phyloP scores from a whole-genome alignment of 2,329 filamentous ascomycete species.

The Lasiodiplodia sp. region DNA sequence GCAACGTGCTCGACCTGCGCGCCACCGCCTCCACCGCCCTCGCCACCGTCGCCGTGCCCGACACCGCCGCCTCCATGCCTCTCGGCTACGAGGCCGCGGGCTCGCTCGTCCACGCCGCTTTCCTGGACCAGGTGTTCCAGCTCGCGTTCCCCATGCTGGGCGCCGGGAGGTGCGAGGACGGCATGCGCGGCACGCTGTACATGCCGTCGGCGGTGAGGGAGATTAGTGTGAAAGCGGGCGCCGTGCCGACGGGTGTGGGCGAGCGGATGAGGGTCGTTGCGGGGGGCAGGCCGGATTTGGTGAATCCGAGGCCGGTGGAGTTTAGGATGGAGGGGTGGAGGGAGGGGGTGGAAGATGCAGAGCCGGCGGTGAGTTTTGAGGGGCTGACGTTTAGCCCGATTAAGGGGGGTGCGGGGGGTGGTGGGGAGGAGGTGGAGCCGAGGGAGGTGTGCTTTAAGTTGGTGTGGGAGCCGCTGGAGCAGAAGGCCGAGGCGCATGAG shows the following conservation, averaged over 20 bases:
- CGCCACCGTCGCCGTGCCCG: slow-evolving; percentile 11
- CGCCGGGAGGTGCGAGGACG: not conserved
- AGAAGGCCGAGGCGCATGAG: not conserved
- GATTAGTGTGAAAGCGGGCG: not conserved
- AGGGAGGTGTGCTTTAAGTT: slow-evolving; percentile 25
- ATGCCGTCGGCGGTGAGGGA: slow-evolving; percentile 21
- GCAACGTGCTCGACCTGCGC: slow-evolving; percentile 11
- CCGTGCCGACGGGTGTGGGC: slow-evolving; percentile 1
- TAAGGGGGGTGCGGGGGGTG: not conserved
- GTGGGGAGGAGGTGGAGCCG: not conserved
- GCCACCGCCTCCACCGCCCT: not conserved
- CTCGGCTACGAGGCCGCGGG: slow-evolving; percentile 13
- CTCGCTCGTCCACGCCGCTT: slow-evolving; percentile 25
- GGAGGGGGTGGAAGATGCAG: not conserved
- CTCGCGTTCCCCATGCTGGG: slow-evolving; percentile 26
- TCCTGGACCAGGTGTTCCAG: slow-evolving; percentile 27
- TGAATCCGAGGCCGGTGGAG: slow-evolving; percentile 5
- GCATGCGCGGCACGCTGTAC: slow-evolving; percentile 21
- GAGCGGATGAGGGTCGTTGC: slow-evolving; percentile 10
- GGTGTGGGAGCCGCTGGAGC: slow-evolving; percentile 19
- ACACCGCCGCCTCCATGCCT: slow-evolving; percentile 24
- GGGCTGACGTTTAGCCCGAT: slow-evolving; percentile 22
- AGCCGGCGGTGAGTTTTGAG: slow-evolving; percentile 1
- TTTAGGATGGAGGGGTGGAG: slow-evolving; percentile 17
- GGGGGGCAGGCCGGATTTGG: not conserved